Conservation (phyloP, 768 basidiomycete species). For the Mycena vulgaris region DNA sequence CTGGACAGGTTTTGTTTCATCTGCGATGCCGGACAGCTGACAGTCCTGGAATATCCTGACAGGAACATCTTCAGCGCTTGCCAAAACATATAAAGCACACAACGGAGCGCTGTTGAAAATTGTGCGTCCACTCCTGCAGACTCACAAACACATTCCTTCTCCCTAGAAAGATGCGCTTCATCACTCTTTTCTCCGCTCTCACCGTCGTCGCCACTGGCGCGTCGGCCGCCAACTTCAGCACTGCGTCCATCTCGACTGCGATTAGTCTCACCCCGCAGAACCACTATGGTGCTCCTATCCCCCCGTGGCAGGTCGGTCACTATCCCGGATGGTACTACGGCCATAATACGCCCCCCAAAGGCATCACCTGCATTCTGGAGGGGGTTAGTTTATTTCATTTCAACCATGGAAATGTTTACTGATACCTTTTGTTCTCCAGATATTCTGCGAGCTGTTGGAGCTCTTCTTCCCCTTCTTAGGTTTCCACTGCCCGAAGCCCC, state of each 20-base stretch:
- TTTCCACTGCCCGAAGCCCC: slow-evolving; percentile 44
- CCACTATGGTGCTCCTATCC: slow-evolving; percentile 52
- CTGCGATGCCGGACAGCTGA: slow-evolving; percentile 18
- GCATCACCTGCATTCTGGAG: slow-evolving; percentile 8
- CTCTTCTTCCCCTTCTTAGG: slow-evolving; percentile 44
- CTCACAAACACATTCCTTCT: slow-evolving; percentile 15
- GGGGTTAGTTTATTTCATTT: background rate
- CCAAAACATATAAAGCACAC: slow-evolving; percentile 23
- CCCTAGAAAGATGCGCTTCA: slow-evolving; percentile 34
- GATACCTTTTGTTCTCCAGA: slow-evolving; percentile 28
- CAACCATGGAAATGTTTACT: background rate
- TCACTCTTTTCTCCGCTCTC: slow-evolving; percentile 22
- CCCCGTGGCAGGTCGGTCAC: slow-evolving; percentile 49
- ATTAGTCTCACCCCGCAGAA: slow-evolving; percentile 36
- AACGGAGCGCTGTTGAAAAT: slow-evolving; percentile 7
- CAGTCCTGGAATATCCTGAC: slow-evolving; percentile 17
- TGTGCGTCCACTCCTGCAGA: slow-evolving; percentile 24
- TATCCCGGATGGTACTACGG: slow-evolving; percentile 59
- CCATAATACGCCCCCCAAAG: slow-evolving; percentile 13
- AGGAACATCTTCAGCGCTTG: slow-evolving; percentile 2
- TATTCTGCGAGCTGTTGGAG: slow-evolving; percentile 43
- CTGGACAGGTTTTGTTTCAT: slow-evolving; percentile 6
- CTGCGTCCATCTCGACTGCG: slow-evolving; percentile 11
- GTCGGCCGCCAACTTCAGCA: slow-evolving; percentile 14
- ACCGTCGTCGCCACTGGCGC: slow-evolving; percentile 25